Evolutionary conservation across 2,329 filamentous ascomycete species (phyloP).

Genomic region (Cadophora sp.): DNA sequence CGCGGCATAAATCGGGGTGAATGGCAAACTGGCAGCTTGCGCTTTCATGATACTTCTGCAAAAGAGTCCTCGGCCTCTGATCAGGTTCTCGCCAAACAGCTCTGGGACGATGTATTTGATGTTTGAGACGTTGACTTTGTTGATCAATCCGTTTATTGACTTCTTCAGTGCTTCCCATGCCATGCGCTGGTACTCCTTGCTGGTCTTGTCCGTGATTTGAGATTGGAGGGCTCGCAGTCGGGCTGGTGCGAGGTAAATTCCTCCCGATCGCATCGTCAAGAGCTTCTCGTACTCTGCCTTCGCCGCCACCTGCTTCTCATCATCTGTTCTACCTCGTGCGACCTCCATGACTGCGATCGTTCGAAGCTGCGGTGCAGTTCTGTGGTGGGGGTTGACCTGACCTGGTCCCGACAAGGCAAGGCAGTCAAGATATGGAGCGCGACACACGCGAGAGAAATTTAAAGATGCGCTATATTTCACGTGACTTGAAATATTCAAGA

Average conservation of each 20-base stretch:
- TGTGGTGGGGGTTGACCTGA: slow-evolving; percentile 2
- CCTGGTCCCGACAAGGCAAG: neutral
- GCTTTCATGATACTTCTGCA: slow-evolving; percentile 98
- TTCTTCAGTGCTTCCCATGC: slow-evolving; percentile 99
- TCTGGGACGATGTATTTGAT: slow-evolving; percentile 98
- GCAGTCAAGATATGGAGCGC: neutral
- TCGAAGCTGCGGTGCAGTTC: slow-evolving; percentile 6
- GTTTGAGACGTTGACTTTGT: slow-evolving; percentile 98
- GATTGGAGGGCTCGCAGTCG: slow-evolving; percentile 90
- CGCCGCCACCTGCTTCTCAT: slow-evolving; percentile 85
- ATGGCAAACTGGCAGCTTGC: slow-evolving; percentile 92
- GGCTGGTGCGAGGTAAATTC: slow-evolving; percentile 95
- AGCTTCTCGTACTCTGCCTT: slow-evolving; percentile 95
- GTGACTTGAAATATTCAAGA: neutral
- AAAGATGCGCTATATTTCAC: neutral
- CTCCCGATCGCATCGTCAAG: slow-evolving; percentile 89
- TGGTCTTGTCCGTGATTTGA: slow-evolving; percentile 95
- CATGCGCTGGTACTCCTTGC: slow-evolving; percentile 98
- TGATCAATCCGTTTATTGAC: slow-evolving; percentile 97
- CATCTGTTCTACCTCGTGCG: slow-evolving; percentile 61
- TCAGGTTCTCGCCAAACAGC: slow-evolving; percentile 91
- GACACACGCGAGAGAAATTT: neutral
- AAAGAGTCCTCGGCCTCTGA: slow-evolving; percentile 90
- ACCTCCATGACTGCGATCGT: slow-evolving; percentile 32
- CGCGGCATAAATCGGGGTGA: slow-evolving; percentile 94